A percentile compares a stretch with the other conserved stretches of the same genome.
phyloP scores from a whole-genome alignment of 495 filamentous ascomycete species.

The Penicillium psychrofluorescens region DNA sequence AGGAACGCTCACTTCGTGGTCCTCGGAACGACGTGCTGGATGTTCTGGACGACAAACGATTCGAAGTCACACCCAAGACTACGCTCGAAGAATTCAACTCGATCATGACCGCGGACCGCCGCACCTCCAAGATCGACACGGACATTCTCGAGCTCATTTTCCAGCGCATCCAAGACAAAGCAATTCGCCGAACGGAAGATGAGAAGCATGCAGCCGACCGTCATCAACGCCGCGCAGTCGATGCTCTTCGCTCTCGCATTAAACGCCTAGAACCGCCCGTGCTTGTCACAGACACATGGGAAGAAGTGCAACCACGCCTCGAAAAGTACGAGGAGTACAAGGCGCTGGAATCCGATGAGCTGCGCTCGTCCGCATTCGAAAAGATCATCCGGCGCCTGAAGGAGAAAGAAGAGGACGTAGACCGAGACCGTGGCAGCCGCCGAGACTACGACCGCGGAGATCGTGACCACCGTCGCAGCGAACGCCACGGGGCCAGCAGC shows the following conservation, averaged over 20 bases:
- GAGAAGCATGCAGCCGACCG: conserved; percentile 78
- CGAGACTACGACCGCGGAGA: conserved; percentile 48
- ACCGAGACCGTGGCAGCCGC: conserved; percentile 42
- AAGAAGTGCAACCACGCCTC: conserved; percentile 70
- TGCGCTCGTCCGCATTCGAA: conserved; percentile 78
- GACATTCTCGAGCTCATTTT: conserved; percentile 74
- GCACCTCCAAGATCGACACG: conserved; percentile 73
- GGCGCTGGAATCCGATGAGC: conserved; percentile 72
- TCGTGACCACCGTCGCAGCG: conserved; percentile 45
- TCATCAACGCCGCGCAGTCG: conserved; percentile 75
- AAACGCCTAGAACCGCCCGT: conserved; percentile 90
- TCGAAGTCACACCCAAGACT: conserved; percentile 79
- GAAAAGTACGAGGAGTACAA: conserved; percentile 77
- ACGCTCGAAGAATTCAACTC: conserved; percentile 78
- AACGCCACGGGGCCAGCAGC: conserved; percentile 52
- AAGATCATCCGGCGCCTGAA: conserved; percentile 84
- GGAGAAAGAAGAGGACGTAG: conserved; percentile 82
- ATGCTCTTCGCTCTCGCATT: conserved; percentile 78
- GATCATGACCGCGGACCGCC: conserved; percentile 72
- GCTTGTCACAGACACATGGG: conserved; percentile 70
- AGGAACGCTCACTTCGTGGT: conserved; percentile 73
- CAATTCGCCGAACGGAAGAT: conserved; percentile 68
- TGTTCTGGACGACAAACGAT: conserved; percentile 86
- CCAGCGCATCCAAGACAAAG: conserved; percentile 76
- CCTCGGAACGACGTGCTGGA: conserved; percentile 82